Conservation (phyloP, 163 green algal species). For the Chlorella variabilis region DNA sequence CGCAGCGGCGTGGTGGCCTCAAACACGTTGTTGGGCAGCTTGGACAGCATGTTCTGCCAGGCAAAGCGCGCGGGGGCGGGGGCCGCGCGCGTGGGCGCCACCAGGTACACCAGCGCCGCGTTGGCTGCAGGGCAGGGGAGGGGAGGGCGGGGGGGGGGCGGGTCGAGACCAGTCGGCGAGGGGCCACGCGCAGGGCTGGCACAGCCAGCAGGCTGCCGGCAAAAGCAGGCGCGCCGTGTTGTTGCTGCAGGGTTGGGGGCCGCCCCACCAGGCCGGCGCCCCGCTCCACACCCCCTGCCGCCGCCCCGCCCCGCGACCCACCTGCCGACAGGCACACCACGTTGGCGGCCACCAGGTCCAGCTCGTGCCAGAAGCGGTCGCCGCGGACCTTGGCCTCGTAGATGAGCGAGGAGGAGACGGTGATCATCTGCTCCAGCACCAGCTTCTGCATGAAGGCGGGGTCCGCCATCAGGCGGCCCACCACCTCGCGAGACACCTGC, state of each 20-base stretch:
- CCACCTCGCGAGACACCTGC: conserved; percentile 80
- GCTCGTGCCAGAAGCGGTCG: conserved; percentile 88
- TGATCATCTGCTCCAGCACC: conserved; percentile 86
- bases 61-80: conserved; percentile 34
- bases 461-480: conserved; percentile 97
- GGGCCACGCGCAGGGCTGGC: neutral
- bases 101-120: conserved; percentile 80
- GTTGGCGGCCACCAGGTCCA: conserved; percentile 93
- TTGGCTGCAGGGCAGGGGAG: conserved; percentile 61
- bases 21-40: conserved; percentile 82
- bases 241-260: no score
- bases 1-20: conserved; percentile 73
- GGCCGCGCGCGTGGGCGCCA: conserved; percentile 67
- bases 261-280: no score
- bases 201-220: neutral
- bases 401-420: conserved; percentile 65
- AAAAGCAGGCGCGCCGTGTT: no score
- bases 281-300: no score
- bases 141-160: no score
- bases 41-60: conserved; percentile 75
- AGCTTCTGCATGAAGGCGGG: conserved; percentile 97
- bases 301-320: no score
- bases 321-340: conserved; percentile 74
- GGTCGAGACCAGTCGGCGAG: conserved; percentile 67
- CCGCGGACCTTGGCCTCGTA: conserved; percentile 88